These are phyloP conservation scores for Lasiodiplodia sp. DNA, from an alignment of 2,329 filamentous ascomycete genomes.

Conservation along the genomic window DNA sequence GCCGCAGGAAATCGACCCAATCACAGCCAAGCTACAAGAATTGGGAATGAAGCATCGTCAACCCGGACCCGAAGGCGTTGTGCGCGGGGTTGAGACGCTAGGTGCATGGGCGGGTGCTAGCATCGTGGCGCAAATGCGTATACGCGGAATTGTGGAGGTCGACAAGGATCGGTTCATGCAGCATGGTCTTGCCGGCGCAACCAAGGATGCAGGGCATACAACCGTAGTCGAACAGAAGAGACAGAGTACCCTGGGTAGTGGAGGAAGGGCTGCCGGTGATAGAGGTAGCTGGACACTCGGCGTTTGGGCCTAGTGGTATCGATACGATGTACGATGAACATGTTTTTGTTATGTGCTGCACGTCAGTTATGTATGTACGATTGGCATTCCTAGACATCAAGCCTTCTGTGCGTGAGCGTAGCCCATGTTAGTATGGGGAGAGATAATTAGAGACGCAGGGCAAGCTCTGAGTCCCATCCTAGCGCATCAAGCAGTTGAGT, in stretches of 20 bases:
- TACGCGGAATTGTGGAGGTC: slow-evolving; percentile 72
- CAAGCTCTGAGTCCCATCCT: too few species aligned
- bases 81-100: slow-evolving; percentile 73
- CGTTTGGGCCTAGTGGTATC: slow-evolving; percentile 44
- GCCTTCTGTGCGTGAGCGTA: too few species aligned
- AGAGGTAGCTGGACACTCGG: slow-evolving; percentile 49
- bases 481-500: too few species aligned
- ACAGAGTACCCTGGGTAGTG: slow-evolving; percentile 20
- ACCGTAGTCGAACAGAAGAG: slow-evolving; percentile 24
- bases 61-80: slow-evolving; percentile 60
- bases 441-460: too few species aligned
- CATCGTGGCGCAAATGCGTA: slow-evolving; percentile 71
- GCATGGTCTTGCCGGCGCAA: slow-evolving; percentile 70
- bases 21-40: slow-evolving; percentile 65
- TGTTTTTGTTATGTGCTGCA: neutral
- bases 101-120: slow-evolving; percentile 80
- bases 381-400: neutral
- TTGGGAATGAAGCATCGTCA: slow-evolving; percentile 53
- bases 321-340: neutral
- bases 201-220: slow-evolving; percentile 47
- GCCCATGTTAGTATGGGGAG: too few species aligned
- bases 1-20: slow-evolving; percentile 61
- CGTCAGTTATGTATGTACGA: slow-evolving; percentile 15
- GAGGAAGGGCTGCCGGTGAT: slow-evolving; percentile 37
- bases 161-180: slow-evolving; percentile 76